phyloP scores from a whole-genome alignment of 2,329 filamentous ascomycete species.

The Ophiocordyceps sinensis region DNA sequence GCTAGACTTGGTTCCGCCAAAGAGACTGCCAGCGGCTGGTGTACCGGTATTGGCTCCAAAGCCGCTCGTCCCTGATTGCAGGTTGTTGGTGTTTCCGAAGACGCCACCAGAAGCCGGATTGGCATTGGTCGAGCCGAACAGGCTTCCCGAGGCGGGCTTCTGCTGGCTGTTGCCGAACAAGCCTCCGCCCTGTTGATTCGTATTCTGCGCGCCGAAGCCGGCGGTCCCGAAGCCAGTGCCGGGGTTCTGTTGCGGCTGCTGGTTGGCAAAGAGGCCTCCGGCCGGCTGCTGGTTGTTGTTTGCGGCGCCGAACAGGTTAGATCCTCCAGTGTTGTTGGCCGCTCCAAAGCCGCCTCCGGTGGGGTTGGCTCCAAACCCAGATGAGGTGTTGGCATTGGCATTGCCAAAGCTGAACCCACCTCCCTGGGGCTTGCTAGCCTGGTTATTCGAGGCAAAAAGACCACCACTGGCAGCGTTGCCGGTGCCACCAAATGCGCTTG shows the following conservation, averaged over 20 bases:
- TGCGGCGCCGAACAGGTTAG: slow-evolving; percentile 27
- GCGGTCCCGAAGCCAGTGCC: slow-evolving; percentile 14
- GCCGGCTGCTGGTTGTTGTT: slow-evolving; percentile 17
- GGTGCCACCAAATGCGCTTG: slow-evolving; percentile 17
- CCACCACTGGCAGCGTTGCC: slow-evolving; percentile 16
- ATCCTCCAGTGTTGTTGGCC: slow-evolving; percentile 10
- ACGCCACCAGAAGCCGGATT: slow-evolving; percentile 23
- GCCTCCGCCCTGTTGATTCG: slow-evolving; percentile 19
- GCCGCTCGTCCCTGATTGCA: slow-evolving; percentile 24
- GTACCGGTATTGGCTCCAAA: slow-evolving; percentile 16
- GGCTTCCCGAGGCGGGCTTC: slow-evolving; percentile 19
- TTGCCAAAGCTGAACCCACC: slow-evolving; percentile 28
- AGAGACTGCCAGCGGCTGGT: slow-evolving; percentile 20
- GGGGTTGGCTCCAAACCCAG: slow-evolving; percentile 10
- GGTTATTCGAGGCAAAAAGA: slow-evolving; percentile 26
- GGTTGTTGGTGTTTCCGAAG: slow-evolving; percentile 28
- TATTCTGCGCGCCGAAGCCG: slow-evolving; percentile 22
- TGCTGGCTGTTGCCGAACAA: slow-evolving; percentile 32
- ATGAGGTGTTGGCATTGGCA: slow-evolving; percentile 15
- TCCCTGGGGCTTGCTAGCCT: slow-evolving; percentile 20
- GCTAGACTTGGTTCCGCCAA: slow-evolving; percentile 21
- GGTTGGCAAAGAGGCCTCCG: slow-evolving; percentile 31
- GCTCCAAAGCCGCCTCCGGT: slow-evolving; percentile 20
- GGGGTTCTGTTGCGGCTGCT: slow-evolving; percentile 14
- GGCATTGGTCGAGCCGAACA: slow-evolving; percentile 17